phyloP scores from a whole-genome alignment of 192 early-diverging fungal genomes.

The Powellomyces hirtus region DNA sequence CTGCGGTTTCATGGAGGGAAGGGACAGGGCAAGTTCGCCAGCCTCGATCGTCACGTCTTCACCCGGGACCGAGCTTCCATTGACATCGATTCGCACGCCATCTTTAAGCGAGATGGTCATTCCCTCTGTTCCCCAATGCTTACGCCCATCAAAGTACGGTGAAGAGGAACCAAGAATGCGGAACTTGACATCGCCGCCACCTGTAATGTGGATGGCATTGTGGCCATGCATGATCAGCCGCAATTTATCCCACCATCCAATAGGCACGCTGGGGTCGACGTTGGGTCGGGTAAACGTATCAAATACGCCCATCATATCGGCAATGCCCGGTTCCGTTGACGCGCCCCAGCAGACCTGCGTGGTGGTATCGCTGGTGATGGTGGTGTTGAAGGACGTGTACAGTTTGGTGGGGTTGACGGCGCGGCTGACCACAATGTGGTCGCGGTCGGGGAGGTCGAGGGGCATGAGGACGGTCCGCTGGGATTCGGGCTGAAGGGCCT shows the following conservation, averaged over 20 bases:
- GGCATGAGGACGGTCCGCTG: constrained; percentile 35
- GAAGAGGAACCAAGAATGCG: constrained; percentile 43
- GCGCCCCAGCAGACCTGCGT: constrained; percentile 34
- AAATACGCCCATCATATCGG: constrained; percentile 46
- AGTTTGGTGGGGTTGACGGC: constrained; percentile 51
- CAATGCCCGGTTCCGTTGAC: constrained; percentile 39
- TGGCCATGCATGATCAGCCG: constrained; percentile 49
- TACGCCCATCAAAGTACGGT: constrained; percentile 46
- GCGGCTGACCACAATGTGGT: constrained; percentile 34
- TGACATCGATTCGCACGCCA: constrained; percentile 37
- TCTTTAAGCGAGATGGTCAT: constrained; percentile 36
- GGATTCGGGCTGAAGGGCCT: constrained; percentile 22
- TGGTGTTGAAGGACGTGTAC: constrained; percentile 34
- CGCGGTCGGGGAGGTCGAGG: constrained; percentile 15
- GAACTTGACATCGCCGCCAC: constrained; percentile 40
- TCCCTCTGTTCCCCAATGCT: constrained; percentile 47
- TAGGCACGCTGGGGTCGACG: constrained; percentile 48
- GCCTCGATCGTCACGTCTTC: constrained; percentile 46
- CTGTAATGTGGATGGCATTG: constrained; percentile 36
- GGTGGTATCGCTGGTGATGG: constrained; percentile 20
- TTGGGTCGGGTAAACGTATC: constrained; percentile 51
- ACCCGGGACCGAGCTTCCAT: background rate
- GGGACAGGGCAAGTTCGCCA: constrained; percentile 40
- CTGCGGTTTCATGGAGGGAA: background rate
- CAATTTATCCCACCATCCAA: constrained; percentile 61